Conservation (phyloP, 768 basidiomycete genomes). For the Leccinum sublutescens region DNA sequence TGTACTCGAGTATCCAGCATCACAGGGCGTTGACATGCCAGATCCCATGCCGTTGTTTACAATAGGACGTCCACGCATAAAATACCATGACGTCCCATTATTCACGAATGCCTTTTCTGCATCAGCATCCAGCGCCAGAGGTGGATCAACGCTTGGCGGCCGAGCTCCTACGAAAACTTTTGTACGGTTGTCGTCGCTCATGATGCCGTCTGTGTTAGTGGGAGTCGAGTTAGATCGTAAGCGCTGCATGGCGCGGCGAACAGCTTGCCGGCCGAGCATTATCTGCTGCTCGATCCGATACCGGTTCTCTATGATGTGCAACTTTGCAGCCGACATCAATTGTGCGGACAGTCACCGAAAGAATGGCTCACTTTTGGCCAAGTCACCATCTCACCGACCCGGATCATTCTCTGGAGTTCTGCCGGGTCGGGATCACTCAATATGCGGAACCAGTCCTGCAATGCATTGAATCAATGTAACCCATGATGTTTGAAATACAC, state of each 20-base stretch:
- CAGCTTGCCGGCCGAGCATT: constrained; percentile 68
- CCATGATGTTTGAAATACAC: constrained; percentile 16
- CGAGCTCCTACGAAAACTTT: constrained; percentile 26
- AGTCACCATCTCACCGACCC: constrained; percentile 85
- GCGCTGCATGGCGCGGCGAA: constrained; percentile 56
- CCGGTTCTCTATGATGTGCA: constrained; percentile 95
- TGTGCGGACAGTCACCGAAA: background rate
- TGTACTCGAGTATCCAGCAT: constrained; percentile 25
- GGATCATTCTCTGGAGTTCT: constrained; percentile 85
- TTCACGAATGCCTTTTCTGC: constrained; percentile 64
- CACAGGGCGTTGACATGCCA: constrained; percentile 34
- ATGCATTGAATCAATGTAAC: background rate
- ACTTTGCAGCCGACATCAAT: constrained; percentile 40
- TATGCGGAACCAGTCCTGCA: constrained; percentile 79
- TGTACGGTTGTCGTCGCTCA: constrained; percentile 23
- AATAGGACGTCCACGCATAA: constrained; percentile 45
- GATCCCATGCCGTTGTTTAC: constrained; percentile 27
- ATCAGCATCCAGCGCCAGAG: constrained; percentile 77
- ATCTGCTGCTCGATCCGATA: constrained; percentile 82
- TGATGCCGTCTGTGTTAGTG: constrained; percentile 21
- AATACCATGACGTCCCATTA: constrained; percentile 54
- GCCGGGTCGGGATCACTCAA: constrained; percentile 78
- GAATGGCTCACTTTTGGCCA: constrained; percentile 81
- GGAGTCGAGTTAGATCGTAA: constrained; percentile 22
- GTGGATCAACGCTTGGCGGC: constrained; percentile 41